These are phyloP conservation scores for Hemisphaericaspora subhashii DNA, from an alignment of 1,139 yeast genomes.

Conservation along the genomic window DNA sequence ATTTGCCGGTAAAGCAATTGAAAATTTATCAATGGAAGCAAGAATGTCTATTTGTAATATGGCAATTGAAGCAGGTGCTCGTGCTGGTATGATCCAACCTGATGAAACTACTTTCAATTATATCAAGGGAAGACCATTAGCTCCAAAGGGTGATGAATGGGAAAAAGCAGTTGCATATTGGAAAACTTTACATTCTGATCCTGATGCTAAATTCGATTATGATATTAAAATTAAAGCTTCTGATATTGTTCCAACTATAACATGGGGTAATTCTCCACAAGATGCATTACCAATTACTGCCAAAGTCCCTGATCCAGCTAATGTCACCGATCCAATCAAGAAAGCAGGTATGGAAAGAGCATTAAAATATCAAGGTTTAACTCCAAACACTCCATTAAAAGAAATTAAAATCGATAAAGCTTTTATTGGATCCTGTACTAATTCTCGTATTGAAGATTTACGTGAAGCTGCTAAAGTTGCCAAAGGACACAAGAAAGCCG, in stretches of 20 bases:
- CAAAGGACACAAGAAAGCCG: conserved; percentile 86
- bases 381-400: conserved; percentile 75
- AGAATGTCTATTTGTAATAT: conserved; percentile 99
- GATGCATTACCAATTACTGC: conserved; percentile 96
- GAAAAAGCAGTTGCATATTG: conserved; percentile 90
- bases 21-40: conserved; percentile 92
- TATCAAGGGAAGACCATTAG: conserved; percentile 89
- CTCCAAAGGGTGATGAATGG: conserved; percentile 93
- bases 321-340: conserved; percentile 69
- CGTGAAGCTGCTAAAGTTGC: conserved; percentile 94
- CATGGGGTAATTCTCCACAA: conserved; percentile 99
- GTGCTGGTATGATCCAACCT: conserved; percentile 99
- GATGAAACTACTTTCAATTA: conserved; percentile 86
- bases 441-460: conserved; percentile 95
- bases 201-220: conserved; percentile 83
- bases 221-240: conserved; percentile 79
- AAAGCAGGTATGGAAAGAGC: conserved; percentile 89
- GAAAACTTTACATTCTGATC: conserved; percentile 84
- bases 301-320: conserved; percentile 83
- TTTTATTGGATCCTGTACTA: conserved; percentile 97
- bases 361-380: conserved; percentile 85
- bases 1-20: conserved; percentile 94
- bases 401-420: conserved; percentile 84
- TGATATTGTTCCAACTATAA: conserved; percentile 91
- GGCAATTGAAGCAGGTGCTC: conserved; percentile 98